A percentile compares a stretch with the other conserved stretches of the same genome.
Evolutionary conservation across 2,329 filamentous ascomycete genomes (phyloP).

Genomic region (Malbranchea cinnamomea): DNA sequence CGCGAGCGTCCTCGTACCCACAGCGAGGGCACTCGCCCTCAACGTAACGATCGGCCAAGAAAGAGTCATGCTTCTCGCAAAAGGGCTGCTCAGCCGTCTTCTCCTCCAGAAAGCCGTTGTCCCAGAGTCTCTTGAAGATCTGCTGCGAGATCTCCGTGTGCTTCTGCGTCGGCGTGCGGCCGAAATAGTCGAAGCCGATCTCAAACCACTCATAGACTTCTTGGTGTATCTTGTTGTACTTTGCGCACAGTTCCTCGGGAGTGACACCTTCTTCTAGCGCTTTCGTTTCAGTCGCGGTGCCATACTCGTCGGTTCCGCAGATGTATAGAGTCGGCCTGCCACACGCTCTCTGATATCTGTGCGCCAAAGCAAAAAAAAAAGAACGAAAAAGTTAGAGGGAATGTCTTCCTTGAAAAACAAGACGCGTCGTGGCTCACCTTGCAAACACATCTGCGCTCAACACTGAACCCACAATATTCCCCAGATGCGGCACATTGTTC

Average conservation of each 20-base stretch:
- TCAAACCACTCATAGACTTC: slow-evolving; percentile 94
- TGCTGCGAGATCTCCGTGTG: slow-evolving; percentile 89
- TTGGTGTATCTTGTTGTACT: slow-evolving; percentile 81
- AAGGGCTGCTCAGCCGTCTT: slow-evolving; percentile 78
- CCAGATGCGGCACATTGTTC: slow-evolving; percentile 66
- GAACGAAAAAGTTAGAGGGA: slow-evolving; percentile 65
- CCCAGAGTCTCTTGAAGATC: slow-evolving; percentile 74
- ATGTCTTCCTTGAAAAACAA: slow-evolving; percentile 44
- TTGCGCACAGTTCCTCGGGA: slow-evolving; percentile 72
- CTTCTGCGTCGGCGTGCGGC: slow-evolving; percentile 72
- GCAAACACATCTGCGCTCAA: slow-evolving; percentile 79
- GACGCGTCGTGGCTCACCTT: slow-evolving; percentile 13
- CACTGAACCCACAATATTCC: slow-evolving; percentile 77
- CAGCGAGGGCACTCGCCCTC: slow-evolving; percentile 34
- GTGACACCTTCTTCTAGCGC: slow-evolving; percentile 76
- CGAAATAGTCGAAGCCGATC: slow-evolving; percentile 89
- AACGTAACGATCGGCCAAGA: slow-evolving; percentile 29
- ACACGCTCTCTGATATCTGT: slow-evolving; percentile 13
- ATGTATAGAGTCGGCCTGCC: slow-evolving; percentile 11
- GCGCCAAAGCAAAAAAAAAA: too few species aligned
- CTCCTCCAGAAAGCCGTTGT: slow-evolving; percentile 81
- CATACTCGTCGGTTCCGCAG: slow-evolving; percentile 81
- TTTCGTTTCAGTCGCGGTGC: slow-evolving; percentile 90
- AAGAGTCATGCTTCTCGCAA: slow-evolving; percentile 57
- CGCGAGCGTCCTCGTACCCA: slow-evolving; percentile 53